phyloP scores from a whole-genome alignment of 1,284 basidiomycete species.

The Leccinum insigne region DNA sequence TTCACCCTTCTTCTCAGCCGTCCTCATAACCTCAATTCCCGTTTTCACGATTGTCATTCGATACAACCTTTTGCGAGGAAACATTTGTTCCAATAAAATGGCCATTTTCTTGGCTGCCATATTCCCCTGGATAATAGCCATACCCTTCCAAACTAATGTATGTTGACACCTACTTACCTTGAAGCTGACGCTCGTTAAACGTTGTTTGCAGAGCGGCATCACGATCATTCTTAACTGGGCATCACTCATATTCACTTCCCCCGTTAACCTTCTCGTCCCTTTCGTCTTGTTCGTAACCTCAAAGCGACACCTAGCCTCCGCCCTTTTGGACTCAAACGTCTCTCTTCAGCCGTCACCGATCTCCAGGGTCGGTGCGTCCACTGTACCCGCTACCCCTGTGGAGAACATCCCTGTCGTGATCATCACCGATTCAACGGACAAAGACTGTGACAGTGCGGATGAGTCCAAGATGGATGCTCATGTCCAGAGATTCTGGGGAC shows the following conservation, averaged over 20 bases:
- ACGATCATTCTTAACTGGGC: slow-evolving; percentile 26
- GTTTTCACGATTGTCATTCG: slow-evolving; percentile 27
- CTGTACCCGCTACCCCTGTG: neutral
- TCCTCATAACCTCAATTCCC: slow-evolving; percentile 28
- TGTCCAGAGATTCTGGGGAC: slow-evolving; percentile 5
- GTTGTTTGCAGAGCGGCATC: slow-evolving; percentile 13
- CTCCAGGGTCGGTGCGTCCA: neutral
- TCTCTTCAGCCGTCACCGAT: neutral
- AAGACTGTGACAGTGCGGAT: neutral
- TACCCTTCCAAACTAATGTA: slow-evolving; percentile 30
- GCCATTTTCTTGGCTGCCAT: slow-evolving; percentile 28
- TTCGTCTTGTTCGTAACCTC: slow-evolving; percentile 25
- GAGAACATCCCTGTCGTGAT: slow-evolving; percentile 23
- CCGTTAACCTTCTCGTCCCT: slow-evolving; percentile 24
- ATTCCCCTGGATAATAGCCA: slow-evolving; percentile 23
- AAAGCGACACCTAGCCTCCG: slow-evolving; percentile 22
- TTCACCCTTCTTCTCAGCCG: slow-evolving; percentile 13
- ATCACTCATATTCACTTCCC: slow-evolving; percentile 26
- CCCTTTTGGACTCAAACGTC: slow-evolving; percentile 17
- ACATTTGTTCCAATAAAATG: slow-evolving; percentile 25
- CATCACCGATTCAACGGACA: slow-evolving; percentile 17
- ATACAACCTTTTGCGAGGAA: slow-evolving; percentile 28
- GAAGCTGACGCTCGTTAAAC: neutral
- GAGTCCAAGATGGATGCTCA: slow-evolving; percentile 10
- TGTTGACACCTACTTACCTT: neutral